A percentile compares a stretch with the other conserved stretches of the same genome.
These are phyloP conservation scores for Geotrichum aggregatum DNA, from an alignment of 1,139 yeast species.

Conservation along the genomic window DNA sequence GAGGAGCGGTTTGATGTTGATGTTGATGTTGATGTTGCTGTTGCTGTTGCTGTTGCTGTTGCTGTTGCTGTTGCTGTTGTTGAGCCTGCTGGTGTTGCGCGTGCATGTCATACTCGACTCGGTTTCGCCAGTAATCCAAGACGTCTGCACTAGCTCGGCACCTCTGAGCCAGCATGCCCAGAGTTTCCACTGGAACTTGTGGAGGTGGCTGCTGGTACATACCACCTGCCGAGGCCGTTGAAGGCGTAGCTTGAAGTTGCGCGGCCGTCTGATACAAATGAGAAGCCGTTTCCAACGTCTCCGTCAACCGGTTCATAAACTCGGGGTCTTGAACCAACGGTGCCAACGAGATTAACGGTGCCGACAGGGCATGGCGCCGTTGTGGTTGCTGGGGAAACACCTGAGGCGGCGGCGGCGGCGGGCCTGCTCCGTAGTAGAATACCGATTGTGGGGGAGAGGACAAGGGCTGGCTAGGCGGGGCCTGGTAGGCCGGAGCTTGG, in stretches of 20 bases:
- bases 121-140: constrained; percentile 14
- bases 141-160: constrained; percentile 18
- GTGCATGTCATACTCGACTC: neutral
- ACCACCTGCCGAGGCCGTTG: constrained; percentile 1
- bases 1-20: constrained; percentile 1
- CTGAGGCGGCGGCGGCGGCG: constrained; percentile 9
- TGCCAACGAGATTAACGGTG: no score
- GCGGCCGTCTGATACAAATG: constrained; percentile 18
- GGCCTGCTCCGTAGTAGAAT: constrained; percentile 2
- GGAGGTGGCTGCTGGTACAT: neutral
- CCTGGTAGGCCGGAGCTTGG: constrained; percentile 4
- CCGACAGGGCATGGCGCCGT: neutral
- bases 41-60: constrained; percentile 1
- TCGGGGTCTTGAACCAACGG: constrained; percentile 13
- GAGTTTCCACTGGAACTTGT: constrained; percentile 8
- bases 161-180: constrained; percentile 14
- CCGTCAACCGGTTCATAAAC: constrained; percentile 12
- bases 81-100: neutral
- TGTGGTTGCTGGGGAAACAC: neutral
- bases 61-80: constrained; percentile 3
- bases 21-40: constrained; percentile 2
- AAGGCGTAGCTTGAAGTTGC: constrained; percentile 7
- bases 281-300: constrained; percentile 16
- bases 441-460: constrained; percentile 8
- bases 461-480: constrained; percentile 2